These are phyloP conservation scores for Strobilomyces confusus DNA, from an alignment of 768 basidiomycete genomes.

Conservation along the genomic window DNA sequence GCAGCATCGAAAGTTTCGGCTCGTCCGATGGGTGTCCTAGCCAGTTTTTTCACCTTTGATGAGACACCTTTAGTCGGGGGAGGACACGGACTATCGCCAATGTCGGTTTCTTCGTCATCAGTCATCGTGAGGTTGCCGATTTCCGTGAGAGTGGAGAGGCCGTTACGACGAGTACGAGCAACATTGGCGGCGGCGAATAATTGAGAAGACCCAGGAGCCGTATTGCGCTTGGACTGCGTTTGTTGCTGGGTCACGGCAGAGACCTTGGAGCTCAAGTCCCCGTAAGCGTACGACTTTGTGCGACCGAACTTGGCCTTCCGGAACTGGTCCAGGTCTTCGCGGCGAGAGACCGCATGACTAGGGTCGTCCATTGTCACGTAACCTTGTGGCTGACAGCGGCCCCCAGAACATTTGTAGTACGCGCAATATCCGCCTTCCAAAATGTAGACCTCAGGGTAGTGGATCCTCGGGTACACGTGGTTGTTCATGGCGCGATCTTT, in stretches of 20 bases:
- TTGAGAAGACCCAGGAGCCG: constrained; percentile 53
- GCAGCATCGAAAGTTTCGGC: constrained; percentile 69
- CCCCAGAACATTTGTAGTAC: constrained; percentile 68
- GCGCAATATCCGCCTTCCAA: constrained; percentile 94
- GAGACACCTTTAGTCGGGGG: constrained; percentile 58
- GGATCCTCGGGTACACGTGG: constrained; percentile 84
- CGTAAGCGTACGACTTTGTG: constrained; percentile 89
- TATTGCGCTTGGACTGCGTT: constrained; percentile 58
- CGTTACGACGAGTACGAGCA: constrained; percentile 60
- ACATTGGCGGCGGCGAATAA: constrained; percentile 69
- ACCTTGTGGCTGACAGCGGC: constrained; percentile 72
- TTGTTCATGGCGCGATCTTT: constrained; percentile 88
- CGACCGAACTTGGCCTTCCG: constrained; percentile 84
- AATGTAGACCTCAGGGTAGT: constrained; percentile 96
- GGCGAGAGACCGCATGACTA: constrained; percentile 69
- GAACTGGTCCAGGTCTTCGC: constrained; percentile 88
- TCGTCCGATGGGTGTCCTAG: constrained; percentile 46
- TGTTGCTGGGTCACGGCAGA: constrained; percentile 32
- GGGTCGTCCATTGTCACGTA: constrained; percentile 98
- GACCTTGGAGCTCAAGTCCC: constrained; percentile 56
- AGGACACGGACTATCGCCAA: constrained; percentile 87
- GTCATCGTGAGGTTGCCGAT: constrained; percentile 58
- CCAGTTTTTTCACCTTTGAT: constrained; percentile 57
- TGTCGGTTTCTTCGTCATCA: constrained; percentile 73
- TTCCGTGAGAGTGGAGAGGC: constrained; percentile 62